Percentiles rank a stretch among this genome's conserved stretches.
phyloP scores from a whole-genome alignment of 2,329 filamentous ascomycete species.

The Grosmannia penicillata region DNA sequence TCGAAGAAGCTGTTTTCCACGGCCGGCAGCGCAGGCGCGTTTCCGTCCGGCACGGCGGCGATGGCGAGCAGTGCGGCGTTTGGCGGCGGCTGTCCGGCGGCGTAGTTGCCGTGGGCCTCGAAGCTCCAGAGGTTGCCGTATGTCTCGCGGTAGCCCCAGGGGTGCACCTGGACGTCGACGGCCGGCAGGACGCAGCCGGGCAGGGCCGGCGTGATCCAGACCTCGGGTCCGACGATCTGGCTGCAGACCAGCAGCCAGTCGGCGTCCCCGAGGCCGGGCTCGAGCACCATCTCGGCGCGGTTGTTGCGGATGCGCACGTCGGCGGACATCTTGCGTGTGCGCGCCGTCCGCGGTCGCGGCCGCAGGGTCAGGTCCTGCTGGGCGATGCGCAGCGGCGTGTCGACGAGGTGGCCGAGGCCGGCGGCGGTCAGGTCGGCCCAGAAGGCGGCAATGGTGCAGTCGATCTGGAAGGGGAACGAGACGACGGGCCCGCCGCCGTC shows the following conservation, averaged over 20 bases:
- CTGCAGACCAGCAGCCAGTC: slow-evolving; percentile 3
- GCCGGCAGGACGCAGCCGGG: background rate
- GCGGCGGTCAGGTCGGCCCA: background rate
- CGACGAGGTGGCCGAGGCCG: background rate
- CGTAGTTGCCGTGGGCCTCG: background rate
- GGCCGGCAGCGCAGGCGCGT: no score
- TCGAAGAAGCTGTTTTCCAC: no score
- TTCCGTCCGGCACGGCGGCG: background rate
- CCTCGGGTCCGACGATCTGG: background rate
- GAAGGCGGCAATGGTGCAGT: background rate
- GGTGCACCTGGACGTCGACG: background rate
- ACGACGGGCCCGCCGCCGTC: background rate
- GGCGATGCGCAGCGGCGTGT: background rate
- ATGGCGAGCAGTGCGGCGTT: background rate
- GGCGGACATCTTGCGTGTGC: background rate
- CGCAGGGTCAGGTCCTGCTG: background rate
- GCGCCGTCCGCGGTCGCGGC: no score
- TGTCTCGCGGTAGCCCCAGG: slow-evolving; percentile 1
- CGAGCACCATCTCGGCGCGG: slow-evolving; percentile 2
- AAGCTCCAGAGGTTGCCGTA: background rate
- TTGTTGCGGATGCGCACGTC: background rate
- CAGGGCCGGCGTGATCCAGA: background rate
- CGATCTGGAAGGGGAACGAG: background rate
- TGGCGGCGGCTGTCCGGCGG: background rate
- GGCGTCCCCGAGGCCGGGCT: background rate